Conservation (phyloP, 805 yeast species). For the Kodamaea leandrae region DNA sequence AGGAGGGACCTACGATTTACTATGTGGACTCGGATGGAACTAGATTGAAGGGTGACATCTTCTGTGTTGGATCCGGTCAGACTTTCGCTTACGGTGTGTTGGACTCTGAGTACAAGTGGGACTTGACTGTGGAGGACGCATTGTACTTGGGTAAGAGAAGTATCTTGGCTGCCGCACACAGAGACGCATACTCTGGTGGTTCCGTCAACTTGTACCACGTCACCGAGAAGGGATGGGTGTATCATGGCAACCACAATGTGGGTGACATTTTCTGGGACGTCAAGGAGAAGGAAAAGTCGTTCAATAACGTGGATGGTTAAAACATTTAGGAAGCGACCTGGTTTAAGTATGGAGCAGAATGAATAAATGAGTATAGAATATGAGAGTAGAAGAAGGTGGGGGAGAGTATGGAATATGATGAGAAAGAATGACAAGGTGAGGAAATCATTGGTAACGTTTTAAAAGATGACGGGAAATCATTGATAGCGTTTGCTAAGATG, state of each 20-base stretch:
- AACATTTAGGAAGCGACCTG: background rate
- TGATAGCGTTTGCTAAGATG: too few relatives aligned
- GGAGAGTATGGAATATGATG: background rate
- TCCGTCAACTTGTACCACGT: slow-evolving; percentile 91
- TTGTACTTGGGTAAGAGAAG: slow-evolving; percentile 91
- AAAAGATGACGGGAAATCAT: background rate
- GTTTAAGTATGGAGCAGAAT: background rate
- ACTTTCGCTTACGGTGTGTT: slow-evolving; percentile 98
- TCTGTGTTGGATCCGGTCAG: slow-evolving; percentile 98
- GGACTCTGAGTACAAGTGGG: slow-evolving; percentile 92
- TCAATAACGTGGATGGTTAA: slow-evolving; percentile 69
- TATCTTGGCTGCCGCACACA: slow-evolving; percentile 94
- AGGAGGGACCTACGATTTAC: slow-evolving; percentile 93
- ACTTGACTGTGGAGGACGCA: slow-evolving; percentile 88
- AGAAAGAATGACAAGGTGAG: background rate
- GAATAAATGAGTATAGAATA: background rate
- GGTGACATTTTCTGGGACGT: slow-evolving; percentile 90
- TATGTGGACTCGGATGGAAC: slow-evolving; percentile 98
- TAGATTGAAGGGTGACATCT: slow-evolving; percentile 87
- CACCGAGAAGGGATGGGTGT: slow-evolving; percentile 90
- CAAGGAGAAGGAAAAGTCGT: slow-evolving; percentile 83
- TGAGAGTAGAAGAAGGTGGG: background rate
- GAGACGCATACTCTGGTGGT: slow-evolving; percentile 98
- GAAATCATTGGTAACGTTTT: background rate
- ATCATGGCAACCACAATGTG: slow-evolving; percentile 93